Conservation (phyloP, 2,329 filamentous ascomycete species). For the Didymella pinodella region DNA sequence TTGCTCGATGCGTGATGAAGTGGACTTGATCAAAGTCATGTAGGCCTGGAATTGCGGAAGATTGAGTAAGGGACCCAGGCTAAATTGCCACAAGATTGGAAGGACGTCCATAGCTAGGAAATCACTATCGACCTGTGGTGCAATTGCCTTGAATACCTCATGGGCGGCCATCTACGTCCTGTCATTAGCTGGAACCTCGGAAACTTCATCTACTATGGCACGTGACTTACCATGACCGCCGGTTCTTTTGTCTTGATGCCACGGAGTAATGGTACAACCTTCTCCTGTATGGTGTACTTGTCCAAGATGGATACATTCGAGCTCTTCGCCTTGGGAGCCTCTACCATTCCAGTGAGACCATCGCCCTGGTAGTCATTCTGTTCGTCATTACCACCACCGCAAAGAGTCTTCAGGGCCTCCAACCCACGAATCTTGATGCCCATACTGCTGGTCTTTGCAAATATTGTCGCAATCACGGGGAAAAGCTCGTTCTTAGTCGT, state of each 20-base stretch:
- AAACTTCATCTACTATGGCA: background rate
- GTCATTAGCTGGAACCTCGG: slow-evolving; percentile 1
- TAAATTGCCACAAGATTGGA: slow-evolving; percentile 90
- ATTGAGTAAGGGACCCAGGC: slow-evolving; percentile 85
- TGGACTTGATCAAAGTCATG: slow-evolving; percentile 83
- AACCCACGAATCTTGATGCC: slow-evolving; percentile 93
- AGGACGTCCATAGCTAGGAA: slow-evolving; percentile 92
- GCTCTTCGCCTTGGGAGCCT: slow-evolving; percentile 65
- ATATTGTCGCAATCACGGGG: slow-evolving; percentile 87
- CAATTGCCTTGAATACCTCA: slow-evolving; percentile 83
- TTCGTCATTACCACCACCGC: slow-evolving; percentile 71
- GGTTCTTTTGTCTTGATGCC: slow-evolving; percentile 98
- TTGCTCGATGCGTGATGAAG: slow-evolving; percentile 82
- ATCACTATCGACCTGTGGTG: slow-evolving; percentile 81
- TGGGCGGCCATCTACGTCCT: slow-evolving; percentile 75
- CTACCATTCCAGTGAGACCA: slow-evolving; percentile 75
- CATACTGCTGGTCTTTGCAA: slow-evolving; percentile 90
- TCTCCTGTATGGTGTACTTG: slow-evolving; percentile 98
- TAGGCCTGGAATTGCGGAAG: slow-evolving; percentile 85
- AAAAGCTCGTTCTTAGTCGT: slow-evolving; percentile 98
- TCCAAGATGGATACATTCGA: slow-evolving; percentile 82
- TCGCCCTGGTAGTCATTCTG: slow-evolving; percentile 60
- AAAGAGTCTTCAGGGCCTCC: slow-evolving; percentile 88
- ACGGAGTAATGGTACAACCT: slow-evolving; percentile 88
- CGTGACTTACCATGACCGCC: slow-evolving; percentile 75